These are phyloP conservation scores for Diplodia sapinea DNA, from an alignment of 2,329 filamentous ascomycete genomes.

Conservation along the genomic window DNA sequence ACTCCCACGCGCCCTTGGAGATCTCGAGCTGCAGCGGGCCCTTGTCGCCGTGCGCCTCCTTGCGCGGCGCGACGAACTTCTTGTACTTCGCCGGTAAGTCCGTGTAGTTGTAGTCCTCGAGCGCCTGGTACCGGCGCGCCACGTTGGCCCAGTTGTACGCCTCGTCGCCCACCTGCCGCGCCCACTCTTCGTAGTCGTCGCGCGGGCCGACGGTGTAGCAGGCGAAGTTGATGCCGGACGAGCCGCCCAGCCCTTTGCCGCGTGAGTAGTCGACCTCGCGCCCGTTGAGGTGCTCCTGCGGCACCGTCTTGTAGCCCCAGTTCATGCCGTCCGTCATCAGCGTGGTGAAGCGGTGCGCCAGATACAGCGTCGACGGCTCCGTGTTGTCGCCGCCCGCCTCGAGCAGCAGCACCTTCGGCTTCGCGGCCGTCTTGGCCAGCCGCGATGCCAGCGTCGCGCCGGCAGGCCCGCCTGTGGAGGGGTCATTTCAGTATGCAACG, in stretches of 20 bases:
- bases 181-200: slow-evolving; percentile 69
- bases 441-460: slow-evolving; percentile 62
- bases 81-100: slow-evolving; percentile 39
- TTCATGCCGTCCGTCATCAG: slow-evolving; percentile 57
- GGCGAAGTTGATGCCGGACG: slow-evolving; percentile 51
- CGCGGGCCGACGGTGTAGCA: slow-evolving; percentile 61
- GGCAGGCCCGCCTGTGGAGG: slow-evolving; percentile 61
- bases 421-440: slow-evolving; percentile 55
- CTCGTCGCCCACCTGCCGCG: slow-evolving; percentile 61
- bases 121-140: slow-evolving; percentile 56
- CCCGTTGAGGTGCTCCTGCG: slow-evolving; percentile 47
- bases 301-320: slow-evolving; percentile 54
- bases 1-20: slow-evolving; percentile 55
- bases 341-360: slow-evolving; percentile 62
- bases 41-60: slow-evolving; percentile 55
- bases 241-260: slow-evolving; percentile 56
- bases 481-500: neutral
- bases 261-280: slow-evolving; percentile 51
- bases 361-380: slow-evolving; percentile 44
- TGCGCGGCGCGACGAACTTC: slow-evolving; percentile 54
- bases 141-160: slow-evolving; percentile 62
- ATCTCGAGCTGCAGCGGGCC: slow-evolving; percentile 59
- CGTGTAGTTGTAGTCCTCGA: slow-evolving; percentile 62
- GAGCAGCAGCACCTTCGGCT: slow-evolving; percentile 63
- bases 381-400: slow-evolving; percentile 63